Conservation (phyloP, 495 filamentous ascomycete species). For the Pseudoneurospora amorphoporcata region DNA sequence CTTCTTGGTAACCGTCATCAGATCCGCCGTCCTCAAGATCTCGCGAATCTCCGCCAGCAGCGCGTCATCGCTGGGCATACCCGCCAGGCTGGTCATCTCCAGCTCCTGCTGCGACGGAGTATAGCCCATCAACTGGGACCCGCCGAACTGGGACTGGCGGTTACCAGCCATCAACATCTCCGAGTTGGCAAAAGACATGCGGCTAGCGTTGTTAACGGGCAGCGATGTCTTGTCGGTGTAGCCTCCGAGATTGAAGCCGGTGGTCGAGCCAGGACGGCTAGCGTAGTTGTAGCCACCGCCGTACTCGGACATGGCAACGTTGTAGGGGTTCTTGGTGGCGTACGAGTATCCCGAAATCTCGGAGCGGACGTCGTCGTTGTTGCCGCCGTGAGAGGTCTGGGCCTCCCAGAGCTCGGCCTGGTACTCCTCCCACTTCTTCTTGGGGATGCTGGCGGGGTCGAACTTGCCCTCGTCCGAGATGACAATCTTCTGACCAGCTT, state of each 20-base stretch:
- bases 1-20: conserved; percentile 99
- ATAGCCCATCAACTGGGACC: conserved; percentile 41
- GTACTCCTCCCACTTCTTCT: conserved; percentile 99
- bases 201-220: conserved; percentile 25
- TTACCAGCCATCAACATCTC: conserved; percentile 41
- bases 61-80: conserved; percentile 77
- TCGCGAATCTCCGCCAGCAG: conserved; percentile 89
- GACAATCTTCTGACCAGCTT: conserved; percentile 83
- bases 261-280: conserved; percentile 64
- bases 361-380: conserved; percentile 67
- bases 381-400: conserved; percentile 44
- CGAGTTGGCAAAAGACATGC: conserved; percentile 72
- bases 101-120: conserved; percentile 44
- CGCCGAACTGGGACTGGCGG: conserved; percentile 40
- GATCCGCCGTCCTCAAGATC: conserved; percentile 78
- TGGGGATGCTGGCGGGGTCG: conserved; percentile 82
- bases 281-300: conserved; percentile 28
- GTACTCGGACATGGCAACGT: conserved; percentile 50
- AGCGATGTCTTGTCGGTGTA: conserved; percentile 22
- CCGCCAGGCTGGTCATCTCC: conserved; percentile 55
- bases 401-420: conserved; percentile 95
- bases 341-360: conserved; percentile 88
- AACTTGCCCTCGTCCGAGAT: conserved; percentile 98
- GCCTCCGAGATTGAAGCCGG: conserved; percentile 37
- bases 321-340: conserved; percentile 56